Percentiles rank a stretch among this genome's conserved stretches.
These are phyloP conservation scores for Paratinospora sagittata DNA, from an alignment of 164 flowering plant species.

Conservation along the genomic window DNA sequence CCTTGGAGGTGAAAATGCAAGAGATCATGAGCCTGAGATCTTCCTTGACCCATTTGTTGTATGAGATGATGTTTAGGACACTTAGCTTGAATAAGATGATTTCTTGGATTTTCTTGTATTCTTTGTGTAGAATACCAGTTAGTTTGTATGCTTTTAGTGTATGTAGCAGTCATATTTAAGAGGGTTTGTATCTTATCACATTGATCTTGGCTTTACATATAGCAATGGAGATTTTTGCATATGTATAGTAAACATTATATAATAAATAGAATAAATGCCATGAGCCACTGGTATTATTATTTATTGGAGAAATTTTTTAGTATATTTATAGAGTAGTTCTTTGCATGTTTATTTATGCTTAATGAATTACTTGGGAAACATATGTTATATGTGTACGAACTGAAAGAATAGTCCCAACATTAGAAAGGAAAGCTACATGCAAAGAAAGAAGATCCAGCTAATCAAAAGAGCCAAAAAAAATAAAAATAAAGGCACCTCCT, in stretches of 20 bases:
- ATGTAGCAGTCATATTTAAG: not conserved
- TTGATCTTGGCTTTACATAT: not conserved
- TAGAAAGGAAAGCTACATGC: too few species aligned
- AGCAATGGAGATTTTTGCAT: not conserved
- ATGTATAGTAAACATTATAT: not conserved
- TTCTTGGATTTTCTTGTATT: not conserved
- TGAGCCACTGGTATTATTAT: not conserved
- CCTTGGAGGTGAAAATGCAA: constrained; percentile 9
- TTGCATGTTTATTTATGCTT: too few species aligned
- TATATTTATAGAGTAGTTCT: too few species aligned
- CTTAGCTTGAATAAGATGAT: not conserved
- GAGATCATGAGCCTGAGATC: not conserved
- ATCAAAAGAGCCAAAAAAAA: too few species aligned
- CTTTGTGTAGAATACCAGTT: not conserved
- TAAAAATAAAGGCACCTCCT: too few species aligned
- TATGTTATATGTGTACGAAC: too few species aligned
- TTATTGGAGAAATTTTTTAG: too few species aligned
- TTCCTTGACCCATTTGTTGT: not conserved
- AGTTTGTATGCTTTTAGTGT: not conserved
- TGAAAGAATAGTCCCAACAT: too few species aligned
- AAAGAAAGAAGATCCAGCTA: too few species aligned
- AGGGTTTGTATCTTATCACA: not conserved
- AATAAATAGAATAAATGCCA: constrained; percentile 3
- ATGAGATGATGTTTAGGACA: not conserved
- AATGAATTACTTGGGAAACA: too few species aligned